Percentiles rank a stretch among this genome's conserved stretches.
phyloP scores from a whole-genome alignment of 116 monocot species.

The Papilionanthe hybrid region DNA sequence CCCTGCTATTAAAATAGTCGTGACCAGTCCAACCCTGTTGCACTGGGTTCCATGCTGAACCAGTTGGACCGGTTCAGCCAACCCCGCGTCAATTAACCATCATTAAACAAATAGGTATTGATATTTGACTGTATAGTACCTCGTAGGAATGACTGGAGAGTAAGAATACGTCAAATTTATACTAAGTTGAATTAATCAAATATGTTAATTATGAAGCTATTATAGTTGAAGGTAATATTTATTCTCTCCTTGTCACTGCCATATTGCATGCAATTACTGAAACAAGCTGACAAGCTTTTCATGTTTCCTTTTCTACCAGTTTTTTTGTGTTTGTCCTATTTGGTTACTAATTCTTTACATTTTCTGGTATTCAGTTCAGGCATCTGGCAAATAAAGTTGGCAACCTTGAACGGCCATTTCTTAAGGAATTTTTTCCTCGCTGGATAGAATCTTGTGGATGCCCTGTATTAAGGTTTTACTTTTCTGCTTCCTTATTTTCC shows the following conservation, averaged over 20 bases:
- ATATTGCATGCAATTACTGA: not conserved
- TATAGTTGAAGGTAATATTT: not conserved
- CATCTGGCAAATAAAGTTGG: slow-evolving; percentile 90
- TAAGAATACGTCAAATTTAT: not conserved
- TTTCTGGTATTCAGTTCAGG: slow-evolving; percentile 65
- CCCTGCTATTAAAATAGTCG: too few species aligned
- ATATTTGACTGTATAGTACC: too few species aligned
- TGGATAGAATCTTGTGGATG: slow-evolving; percentile 96
- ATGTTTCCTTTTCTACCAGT: not conserved
- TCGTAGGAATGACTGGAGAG: not conserved
- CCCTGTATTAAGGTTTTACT: slow-evolving; percentile 65
- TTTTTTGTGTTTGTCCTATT: not conserved
- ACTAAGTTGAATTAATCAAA: not conserved
- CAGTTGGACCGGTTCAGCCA: too few species aligned
- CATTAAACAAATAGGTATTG: too few species aligned
- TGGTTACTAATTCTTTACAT: not conserved
- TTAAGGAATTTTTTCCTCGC: slow-evolving; percentile 94
- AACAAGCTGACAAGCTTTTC: not conserved
- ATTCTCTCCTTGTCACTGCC: not conserved
- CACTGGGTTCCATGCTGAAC: too few species aligned
- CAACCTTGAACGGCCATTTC: slow-evolving; percentile 90
- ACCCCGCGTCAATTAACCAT: too few species aligned
- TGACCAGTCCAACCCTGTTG: too few species aligned
- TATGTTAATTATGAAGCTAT: not conserved
- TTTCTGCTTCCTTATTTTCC: slow-evolving; percentile 1